Conservation (phyloP, 2,329 filamentous ascomycete genomes). For the Fusarium equiseti region DNA sequence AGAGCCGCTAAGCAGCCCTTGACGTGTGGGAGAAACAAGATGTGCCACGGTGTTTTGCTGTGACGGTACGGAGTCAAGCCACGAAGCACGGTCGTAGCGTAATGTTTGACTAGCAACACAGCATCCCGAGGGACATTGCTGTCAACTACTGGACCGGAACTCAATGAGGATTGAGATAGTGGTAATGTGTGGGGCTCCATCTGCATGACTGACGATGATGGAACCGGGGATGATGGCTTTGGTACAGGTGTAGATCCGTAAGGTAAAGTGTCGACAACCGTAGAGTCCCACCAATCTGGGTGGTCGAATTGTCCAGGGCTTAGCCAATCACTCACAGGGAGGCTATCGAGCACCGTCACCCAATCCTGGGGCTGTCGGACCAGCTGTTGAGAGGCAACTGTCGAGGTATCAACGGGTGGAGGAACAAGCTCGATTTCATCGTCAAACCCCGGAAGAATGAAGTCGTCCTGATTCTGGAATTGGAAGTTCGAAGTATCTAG, state of each 20-base stretch:
- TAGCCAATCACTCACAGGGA: not conserved
- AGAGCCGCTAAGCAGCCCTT: slow-evolving; percentile 32
- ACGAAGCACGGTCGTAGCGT: slow-evolving; percentile 22
- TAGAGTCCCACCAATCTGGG: slow-evolving; percentile 24
- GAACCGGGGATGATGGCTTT: not conserved
- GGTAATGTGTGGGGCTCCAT: fast-evolving
- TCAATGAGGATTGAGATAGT: fast-evolving
- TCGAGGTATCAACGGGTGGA: not conserved
- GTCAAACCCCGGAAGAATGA: not conserved
- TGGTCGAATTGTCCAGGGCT: not conserved
- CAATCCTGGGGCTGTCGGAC: not conserved
- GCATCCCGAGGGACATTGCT: slow-evolving; percentile 19
- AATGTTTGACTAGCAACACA: slow-evolving; percentile 29
- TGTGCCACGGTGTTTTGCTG: slow-evolving; percentile 38
- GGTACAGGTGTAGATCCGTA: not conserved
- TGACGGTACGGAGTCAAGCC: slow-evolving; percentile 34
- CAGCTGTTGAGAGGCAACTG: not conserved
- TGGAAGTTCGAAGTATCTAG: fast-evolving
- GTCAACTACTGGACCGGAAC: not conserved
- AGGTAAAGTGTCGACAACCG: not conserved
- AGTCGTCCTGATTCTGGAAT: fast-evolving
- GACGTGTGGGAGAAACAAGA: slow-evolving; percentile 23
- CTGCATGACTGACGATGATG: not conserved
- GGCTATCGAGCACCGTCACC: not conserved
- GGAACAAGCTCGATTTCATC: not conserved